These are phyloP conservation scores for Wallacemonas sp. DNA, from an alignment of 208 protist species.

Conservation along the genomic window DNA sequence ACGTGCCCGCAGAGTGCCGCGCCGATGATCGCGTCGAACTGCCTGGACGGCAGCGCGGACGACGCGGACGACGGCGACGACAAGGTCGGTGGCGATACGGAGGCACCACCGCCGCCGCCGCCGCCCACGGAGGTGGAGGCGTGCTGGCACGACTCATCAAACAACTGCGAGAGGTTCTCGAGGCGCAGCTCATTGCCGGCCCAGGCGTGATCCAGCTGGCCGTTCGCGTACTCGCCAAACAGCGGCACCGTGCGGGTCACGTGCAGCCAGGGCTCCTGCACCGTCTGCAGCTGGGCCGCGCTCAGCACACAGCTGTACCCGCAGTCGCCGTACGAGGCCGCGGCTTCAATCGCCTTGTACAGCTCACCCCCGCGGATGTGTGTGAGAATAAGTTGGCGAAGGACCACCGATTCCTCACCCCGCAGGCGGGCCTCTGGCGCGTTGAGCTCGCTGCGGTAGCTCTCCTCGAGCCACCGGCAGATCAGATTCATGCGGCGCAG, in stretches of 20 bases:
- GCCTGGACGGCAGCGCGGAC: constrained; percentile 4
- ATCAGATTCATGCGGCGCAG: constrained; percentile 68
- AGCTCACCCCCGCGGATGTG: constrained; percentile 74
- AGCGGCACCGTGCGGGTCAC: constrained; percentile 64
- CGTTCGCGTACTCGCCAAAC: constrained; percentile 86
- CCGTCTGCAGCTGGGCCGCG: constrained; percentile 79
- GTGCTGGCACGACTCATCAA: constrained; percentile 45
- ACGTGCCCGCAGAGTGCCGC: constrained; percentile 75
- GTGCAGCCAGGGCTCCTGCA: constrained; percentile 69
- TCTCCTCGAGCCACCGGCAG: constrained; percentile 75
- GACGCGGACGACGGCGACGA: constrained; percentile 15
- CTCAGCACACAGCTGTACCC: constrained; percentile 80
- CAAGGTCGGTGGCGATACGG: background rate
- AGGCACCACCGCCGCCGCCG: background rate
- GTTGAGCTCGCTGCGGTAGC: constrained; percentile 41
- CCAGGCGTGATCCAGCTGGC: constrained; percentile 55
- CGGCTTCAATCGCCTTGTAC: constrained; percentile 56
- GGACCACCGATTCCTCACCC: constrained; percentile 57
- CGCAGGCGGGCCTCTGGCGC: constrained; percentile 27
- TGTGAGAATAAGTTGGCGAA: constrained; percentile 73
- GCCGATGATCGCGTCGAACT: constrained; percentile 61
- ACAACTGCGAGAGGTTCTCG: constrained; percentile 75
- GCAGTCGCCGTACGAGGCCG: constrained; percentile 49
- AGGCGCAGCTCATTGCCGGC: constrained; percentile 75
- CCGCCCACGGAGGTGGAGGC: background rate